phyloP scores from a whole-genome alignment of 441 rosid species.

The Populus hybrid region DNA sequence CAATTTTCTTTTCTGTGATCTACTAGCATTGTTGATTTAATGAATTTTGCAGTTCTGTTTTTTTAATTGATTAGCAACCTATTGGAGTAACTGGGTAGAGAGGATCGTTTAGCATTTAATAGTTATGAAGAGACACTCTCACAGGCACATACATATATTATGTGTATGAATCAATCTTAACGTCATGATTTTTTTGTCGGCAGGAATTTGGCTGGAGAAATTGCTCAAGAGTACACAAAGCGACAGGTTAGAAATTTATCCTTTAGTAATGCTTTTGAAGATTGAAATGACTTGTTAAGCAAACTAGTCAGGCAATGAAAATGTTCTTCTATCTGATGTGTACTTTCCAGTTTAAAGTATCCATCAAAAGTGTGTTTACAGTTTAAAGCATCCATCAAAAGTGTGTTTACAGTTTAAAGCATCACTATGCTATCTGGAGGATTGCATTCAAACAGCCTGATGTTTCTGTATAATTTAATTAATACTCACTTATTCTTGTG shows the following conservation, averaged over 20 bases:
- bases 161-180: background rate
- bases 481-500: background rate
- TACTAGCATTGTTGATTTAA: no score
- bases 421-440: background rate
- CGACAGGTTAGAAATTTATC: conserved; percentile 54
- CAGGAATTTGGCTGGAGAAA: conserved; percentile 94
- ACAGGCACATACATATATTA: no score
- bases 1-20: no score
- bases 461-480: background rate
- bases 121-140: no score
- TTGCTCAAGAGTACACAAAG: conserved; percentile 68
- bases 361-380: no score
- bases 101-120: no score
- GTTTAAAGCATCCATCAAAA: background rate
- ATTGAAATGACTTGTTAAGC: background rate
- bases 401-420: background rate
- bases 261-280: background rate
- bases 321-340: no score
- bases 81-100: no score
- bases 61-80: no score
- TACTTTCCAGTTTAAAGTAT: no score
- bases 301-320: background rate
- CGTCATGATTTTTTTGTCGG: conserved; percentile 9
- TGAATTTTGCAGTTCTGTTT: no score
- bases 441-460: background rate